Conservation (phyloP, 345 rosid species). For the Populus alba region DNA sequence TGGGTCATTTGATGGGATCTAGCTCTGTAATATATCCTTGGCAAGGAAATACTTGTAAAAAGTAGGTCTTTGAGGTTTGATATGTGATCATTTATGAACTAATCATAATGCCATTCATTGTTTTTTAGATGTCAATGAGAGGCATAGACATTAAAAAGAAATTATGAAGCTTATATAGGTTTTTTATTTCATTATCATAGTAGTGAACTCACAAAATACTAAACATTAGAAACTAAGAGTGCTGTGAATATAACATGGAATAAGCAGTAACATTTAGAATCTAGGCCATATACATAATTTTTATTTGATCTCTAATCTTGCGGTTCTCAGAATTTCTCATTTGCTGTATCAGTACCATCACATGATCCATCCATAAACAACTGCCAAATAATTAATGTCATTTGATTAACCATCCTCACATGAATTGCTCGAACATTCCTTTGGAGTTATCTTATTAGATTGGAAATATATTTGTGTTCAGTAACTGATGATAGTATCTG, state of each 20-base stretch:
- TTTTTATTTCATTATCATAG: neutral
- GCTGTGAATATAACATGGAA: neutral
- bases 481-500: conserved; percentile 24
- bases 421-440: neutral
- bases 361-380: neutral
- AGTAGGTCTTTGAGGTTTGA: neutral
- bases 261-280: neutral
- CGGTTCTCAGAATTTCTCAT: neutral
- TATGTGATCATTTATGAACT: neutral
- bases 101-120: neutral
- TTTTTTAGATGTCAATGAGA: neutral
- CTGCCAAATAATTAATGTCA: neutral
- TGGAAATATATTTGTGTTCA: neutral
- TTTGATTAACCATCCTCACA: neutral
- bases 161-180: neutral
- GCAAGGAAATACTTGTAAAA: neutral
- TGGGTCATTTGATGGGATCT: neutral
- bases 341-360: neutral
- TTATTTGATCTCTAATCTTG: neutral
- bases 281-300: neutral
- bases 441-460: neutral
- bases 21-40: neutral
- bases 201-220: neutral
- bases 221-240: neutral
- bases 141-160: neutral